phyloP scores from a whole-genome alignment of 2,329 filamentous ascomycete genomes.

The Tolypocladium cylindrosporum region DNA sequence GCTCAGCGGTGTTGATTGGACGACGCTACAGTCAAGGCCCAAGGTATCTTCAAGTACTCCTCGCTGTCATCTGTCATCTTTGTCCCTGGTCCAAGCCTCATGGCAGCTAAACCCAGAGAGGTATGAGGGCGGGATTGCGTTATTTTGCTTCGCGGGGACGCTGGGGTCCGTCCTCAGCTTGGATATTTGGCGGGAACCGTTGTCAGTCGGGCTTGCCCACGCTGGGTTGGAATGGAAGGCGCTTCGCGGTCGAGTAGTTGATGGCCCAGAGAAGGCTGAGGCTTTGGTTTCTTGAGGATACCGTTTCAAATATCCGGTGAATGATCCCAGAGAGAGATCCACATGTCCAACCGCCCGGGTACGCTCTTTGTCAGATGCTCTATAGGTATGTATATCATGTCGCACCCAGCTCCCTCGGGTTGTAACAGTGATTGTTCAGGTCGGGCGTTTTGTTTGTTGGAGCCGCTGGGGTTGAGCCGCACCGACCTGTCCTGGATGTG shows the following conservation, averaged over 20 bases:
- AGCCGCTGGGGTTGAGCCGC: not conserved
- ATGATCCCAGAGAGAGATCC: not conserved
- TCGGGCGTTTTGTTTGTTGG: not conserved
- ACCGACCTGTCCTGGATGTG: not conserved
- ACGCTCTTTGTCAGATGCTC: not conserved
- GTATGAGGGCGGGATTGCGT: conserved; percentile 11
- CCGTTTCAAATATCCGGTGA: not conserved
- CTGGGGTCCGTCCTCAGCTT: not conserved
- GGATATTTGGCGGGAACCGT: not conserved
- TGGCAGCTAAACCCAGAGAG: conserved; percentile 10
- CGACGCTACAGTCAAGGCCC: not conserved
- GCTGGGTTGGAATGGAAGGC: no score
- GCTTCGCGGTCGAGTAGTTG: not conserved
- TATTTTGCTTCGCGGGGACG: conserved; percentile 5
- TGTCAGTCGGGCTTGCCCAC: not conserved
- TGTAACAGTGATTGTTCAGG: not conserved
- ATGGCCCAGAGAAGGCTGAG: not conserved
- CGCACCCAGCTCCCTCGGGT: not conserved
- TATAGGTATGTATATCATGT: not conserved
- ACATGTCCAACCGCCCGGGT: no score
- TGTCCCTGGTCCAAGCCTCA: conserved; percentile 6
- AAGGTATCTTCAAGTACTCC: conserved; percentile 11
- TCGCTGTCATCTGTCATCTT: conserved; percentile 10
- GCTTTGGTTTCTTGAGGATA: not conserved
- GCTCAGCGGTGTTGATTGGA: not conserved